Percentiles rank a stretch among this genome's conserved stretches.
Evolutionary conservation across 768 basidiomycete genomes (phyloP).

Genomic region (Lactarius akahatsu): DNA sequence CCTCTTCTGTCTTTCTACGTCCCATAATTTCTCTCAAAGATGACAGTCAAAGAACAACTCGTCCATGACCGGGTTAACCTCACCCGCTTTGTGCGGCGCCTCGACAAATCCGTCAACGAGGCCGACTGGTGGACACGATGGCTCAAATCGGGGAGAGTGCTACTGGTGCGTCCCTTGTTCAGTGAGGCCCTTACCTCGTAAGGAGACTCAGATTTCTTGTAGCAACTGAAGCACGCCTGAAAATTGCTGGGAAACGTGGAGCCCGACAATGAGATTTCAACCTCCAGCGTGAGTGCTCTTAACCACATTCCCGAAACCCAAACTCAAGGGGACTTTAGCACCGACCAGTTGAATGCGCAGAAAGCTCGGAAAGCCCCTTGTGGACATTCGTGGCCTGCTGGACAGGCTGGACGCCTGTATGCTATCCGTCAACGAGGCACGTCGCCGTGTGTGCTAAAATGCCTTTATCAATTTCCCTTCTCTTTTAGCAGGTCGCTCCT

Average conservation of each 20-base stretch:
- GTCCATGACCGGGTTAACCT: too few species aligned
- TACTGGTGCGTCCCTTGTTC: too few species aligned
- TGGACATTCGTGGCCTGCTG: constrained; percentile 48
- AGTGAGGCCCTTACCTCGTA: too few species aligned
- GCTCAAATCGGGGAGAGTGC: too few species aligned
- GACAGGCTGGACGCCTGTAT: constrained; percentile 56
- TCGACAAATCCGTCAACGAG: too few species aligned
- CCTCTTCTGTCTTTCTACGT: too few species aligned
- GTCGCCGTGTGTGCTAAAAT: constrained; percentile 12
- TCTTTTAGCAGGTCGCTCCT: constrained; percentile 44
- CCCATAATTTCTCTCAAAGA: too few species aligned
- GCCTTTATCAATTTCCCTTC: not conserved
- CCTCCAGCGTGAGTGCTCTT: constrained; percentile 13
- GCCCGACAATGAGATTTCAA: constrained; percentile 10
- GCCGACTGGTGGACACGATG: too few species aligned
- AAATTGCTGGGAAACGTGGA: constrained; percentile 18
- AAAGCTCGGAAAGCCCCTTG: too few species aligned
- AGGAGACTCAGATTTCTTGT: too few species aligned
- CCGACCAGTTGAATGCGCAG: not conserved
- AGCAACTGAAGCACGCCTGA: constrained; percentile 26
- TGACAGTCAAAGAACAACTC: too few species aligned
- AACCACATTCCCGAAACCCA: not conserved
- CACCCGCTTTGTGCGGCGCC: too few species aligned
- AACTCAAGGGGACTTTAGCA: not conserved
- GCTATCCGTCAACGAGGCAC: constrained; percentile 55